phyloP scores from a whole-genome alignment of 2,329 filamentous ascomycete species.

The Aspergillus chevalieri region DNA sequence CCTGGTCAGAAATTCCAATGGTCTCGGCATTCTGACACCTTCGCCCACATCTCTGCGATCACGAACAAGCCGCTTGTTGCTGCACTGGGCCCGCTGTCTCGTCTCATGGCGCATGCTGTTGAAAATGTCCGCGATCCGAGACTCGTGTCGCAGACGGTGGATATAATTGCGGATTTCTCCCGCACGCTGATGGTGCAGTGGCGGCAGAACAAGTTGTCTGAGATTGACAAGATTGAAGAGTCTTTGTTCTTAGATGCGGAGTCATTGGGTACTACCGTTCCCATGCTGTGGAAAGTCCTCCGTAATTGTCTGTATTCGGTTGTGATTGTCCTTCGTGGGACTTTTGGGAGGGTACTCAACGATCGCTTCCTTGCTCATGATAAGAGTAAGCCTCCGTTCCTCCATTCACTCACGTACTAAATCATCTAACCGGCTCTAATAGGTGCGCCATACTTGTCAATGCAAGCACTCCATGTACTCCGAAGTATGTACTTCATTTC shows the following conservation, averaged over 20 bases:
- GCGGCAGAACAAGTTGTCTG: conserved; percentile 67
- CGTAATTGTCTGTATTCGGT: conserved; percentile 69
- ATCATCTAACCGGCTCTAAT: conserved; percentile 6
- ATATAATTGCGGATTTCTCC: conserved; percentile 62
- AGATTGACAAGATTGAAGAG: conserved; percentile 65
- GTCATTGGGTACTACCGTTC: conserved; percentile 60
- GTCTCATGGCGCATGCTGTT: conserved; percentile 56
- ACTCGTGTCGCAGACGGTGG: conserved; percentile 41
- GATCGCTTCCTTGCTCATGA: conserved; percentile 51
- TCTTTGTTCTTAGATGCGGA: conserved; percentile 56
- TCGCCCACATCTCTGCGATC: conserved; percentile 51
- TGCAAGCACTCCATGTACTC: conserved; percentile 66
- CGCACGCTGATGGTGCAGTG: conserved; percentile 63
- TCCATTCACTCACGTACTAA: background rate
- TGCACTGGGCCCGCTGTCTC: conserved; percentile 57
- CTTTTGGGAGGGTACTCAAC: conserved; percentile 60
- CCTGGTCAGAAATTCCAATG: conserved; percentile 57
- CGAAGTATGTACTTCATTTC: conserved; percentile 79
- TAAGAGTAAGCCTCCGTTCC: conserved; percentile 35
- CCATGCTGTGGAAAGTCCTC: conserved; percentile 67
- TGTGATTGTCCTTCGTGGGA: conserved; percentile 67
- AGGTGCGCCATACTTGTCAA: conserved; percentile 61
- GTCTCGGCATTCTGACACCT: conserved; percentile 54
- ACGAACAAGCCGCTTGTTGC: conserved; percentile 53
- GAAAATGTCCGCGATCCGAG: conserved; percentile 49